phyloP scores from a whole-genome alignment of 352 stramenopile genomes.

The Globisporangium apiculatum region DNA sequence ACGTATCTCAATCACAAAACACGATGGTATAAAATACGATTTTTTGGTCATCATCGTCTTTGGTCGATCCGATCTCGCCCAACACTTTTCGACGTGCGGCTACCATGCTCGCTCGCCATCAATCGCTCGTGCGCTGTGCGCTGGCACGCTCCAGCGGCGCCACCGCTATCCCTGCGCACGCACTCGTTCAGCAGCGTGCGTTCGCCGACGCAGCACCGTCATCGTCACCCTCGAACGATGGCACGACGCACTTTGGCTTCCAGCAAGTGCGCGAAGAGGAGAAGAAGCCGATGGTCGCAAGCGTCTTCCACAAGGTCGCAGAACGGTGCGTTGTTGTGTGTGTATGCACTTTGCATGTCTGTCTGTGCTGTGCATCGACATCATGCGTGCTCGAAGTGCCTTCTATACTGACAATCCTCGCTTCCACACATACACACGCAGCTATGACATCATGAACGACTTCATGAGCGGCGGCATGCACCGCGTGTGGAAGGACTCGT shows the following conservation, averaged over 20 bases:
- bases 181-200: neutral
- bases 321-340: slow-evolving; percentile 66
- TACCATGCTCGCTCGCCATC: slow-evolving; percentile 9
- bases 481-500: slow-evolving; percentile 96
- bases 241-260: slow-evolving; percentile 87
- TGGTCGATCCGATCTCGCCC: too few relatives aligned
- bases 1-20: too few relatives aligned
- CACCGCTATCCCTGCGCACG: neutral
- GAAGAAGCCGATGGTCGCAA: slow-evolving; percentile 94
- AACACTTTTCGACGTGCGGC: too few relatives aligned
- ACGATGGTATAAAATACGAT: too few relatives aligned
- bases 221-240: neutral
- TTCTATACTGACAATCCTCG: too few relatives aligned
- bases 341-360: neutral
- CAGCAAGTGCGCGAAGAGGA: slow-evolving; percentile 85
- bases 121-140: slow-evolving; percentile 7
- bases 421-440: slow-evolving; percentile 4
- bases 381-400: too few relatives aligned
- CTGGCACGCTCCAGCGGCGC: neutral
- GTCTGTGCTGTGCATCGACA: too few relatives aligned
- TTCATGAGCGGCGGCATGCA: slow-evolving; percentile 97
- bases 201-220: slow-evolving; percentile 3
- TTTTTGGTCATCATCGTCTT: too few relatives aligned
- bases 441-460: slow-evolving; percentile 99
- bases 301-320: slow-evolving; percentile 97